These are phyloP conservation scores for Lanmaoa pseudosensibilis DNA, from an alignment of 768 basidiomycete genomes.

Conservation along the genomic window DNA sequence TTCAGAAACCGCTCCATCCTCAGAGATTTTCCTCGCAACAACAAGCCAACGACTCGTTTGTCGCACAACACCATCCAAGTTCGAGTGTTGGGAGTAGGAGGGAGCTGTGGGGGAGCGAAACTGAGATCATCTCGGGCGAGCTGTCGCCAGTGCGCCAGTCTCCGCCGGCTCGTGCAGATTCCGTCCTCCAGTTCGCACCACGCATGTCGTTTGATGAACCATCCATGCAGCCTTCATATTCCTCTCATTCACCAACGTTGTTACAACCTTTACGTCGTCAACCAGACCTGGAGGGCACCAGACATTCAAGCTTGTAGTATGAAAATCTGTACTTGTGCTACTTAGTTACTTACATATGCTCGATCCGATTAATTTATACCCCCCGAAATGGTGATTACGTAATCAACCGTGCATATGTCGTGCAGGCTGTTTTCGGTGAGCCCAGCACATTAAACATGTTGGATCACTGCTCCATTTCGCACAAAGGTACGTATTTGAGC, in stretches of 20 bases:
- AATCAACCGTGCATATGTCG: not conserved
- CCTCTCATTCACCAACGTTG: conserved; percentile 12
- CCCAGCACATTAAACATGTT: conserved; percentile 54
- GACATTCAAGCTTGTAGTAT: not conserved
- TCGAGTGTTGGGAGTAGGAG: conserved; percentile 23
- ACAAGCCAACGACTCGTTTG: conserved; percentile 5
- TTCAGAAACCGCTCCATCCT: conserved; percentile 18
- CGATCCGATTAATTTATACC: conserved; percentile 7
- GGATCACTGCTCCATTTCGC: conserved; percentile 94
- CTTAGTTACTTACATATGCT: not conserved
- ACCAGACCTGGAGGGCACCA: conserved; percentile 4
- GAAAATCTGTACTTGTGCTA: conserved; percentile 5
- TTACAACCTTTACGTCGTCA: conserved; percentile 29
- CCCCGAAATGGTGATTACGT: conserved; percentile 6
- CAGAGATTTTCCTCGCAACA: conserved; percentile 20
- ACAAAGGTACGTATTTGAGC: conserved; percentile 61
- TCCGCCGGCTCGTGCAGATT: not conserved
- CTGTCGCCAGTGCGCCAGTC: conserved; percentile 8
- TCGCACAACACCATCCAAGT: not conserved
- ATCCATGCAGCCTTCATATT: not conserved
- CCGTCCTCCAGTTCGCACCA: conserved; percentile 12
- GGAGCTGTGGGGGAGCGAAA: conserved; percentile 26
- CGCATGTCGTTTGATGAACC: conserved; percentile 16
- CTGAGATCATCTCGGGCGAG: conserved; percentile 8
- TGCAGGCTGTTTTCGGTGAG: not conserved